Evolutionary conservation across 2,329 filamentous ascomycete species (phyloP), one percentile per base, ranked within the genome.

Genomic region (Exophiala sideris): DNA sequence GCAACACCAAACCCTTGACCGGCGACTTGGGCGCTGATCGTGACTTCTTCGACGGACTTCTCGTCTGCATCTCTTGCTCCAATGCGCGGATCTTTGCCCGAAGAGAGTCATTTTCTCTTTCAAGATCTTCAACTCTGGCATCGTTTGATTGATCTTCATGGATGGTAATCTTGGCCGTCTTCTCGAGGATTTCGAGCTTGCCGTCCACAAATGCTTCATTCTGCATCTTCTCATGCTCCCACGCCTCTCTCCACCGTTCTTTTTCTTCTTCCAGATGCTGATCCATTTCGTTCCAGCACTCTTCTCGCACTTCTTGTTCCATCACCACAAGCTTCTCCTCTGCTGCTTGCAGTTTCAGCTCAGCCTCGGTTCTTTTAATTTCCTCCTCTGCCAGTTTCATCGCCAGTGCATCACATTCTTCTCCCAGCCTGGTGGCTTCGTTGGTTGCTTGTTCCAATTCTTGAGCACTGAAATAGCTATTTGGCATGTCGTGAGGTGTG

Each of bases 221-320:
- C 34, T 47, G 51, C 40, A 50, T 57, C 60, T 57, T 81, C 68
- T 96, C 91, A 4, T 87, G 82, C 14, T 89, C 87, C 69, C 91
- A 82, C 0, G 84, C 87, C 0, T 80, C 81, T 67, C 92, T 87
- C 88, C 90, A 96, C n/a, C 89, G 79, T 8, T 82, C 79, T 69
- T 89, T 82, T 68, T 96, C 91, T 10, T 85, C 74, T 16, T 84
- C 81, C 44, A 96, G 79, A 9, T 84, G 82, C 55, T 81, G 76
- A 66, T 99, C 94, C 76, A 95, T 95, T 66, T 96, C 94, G 2
- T 76, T 78, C 62, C 85, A 91, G 64, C 91, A 92, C 62, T 97
- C 92, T 66, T 96, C 92, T 18, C 94, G 85, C 29, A 97, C 83
- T 5, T 87, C 86, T 63, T 88, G 85, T 68, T 99, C 94, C 10